phyloP scores from a whole-genome alignment of 2,329 filamentous ascomycete genomes.

The Elsinoe ampelina region DNA sequence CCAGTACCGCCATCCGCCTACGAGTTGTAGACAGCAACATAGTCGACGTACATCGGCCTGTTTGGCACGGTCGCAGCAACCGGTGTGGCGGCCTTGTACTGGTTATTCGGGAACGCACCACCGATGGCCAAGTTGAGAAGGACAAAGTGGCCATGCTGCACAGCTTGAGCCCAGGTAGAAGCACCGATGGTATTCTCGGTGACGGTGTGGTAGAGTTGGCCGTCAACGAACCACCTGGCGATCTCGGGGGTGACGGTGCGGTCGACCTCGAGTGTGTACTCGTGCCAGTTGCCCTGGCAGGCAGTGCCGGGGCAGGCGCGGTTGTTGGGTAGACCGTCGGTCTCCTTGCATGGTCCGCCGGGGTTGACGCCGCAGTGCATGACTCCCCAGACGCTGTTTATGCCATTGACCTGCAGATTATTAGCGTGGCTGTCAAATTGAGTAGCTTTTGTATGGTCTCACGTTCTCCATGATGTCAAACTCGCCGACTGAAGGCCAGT shows the following conservation, averaged over 20 bases:
- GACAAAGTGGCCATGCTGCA: constrained; percentile 23
- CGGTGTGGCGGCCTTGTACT: constrained; percentile 22
- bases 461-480: constrained; percentile 27
- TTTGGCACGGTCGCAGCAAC: constrained; percentile 17
- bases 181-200: constrained; percentile 19
- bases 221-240: constrained; percentile 24
- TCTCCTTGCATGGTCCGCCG: constrained; percentile 26
- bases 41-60: constrained; percentile 19
- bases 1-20: neutral
- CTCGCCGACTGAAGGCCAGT: constrained; percentile 25
- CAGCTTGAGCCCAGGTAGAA: constrained; percentile 21
- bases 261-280: constrained; percentile 25
- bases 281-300: constrained; percentile 24
- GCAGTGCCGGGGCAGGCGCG: constrained; percentile 14
- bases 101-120: constrained; percentile 23
- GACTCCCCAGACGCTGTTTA: constrained; percentile 18
- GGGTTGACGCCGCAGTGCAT: constrained; percentile 26
- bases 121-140: constrained; percentile 26
- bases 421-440: too few relatives aligned
- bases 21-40: constrained; percentile 18
- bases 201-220: constrained; percentile 19
- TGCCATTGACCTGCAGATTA: constrained; percentile 19
- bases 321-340: constrained; percentile 20
- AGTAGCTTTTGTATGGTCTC: too few relatives aligned
- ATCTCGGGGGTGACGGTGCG: constrained; percentile 18